Evolutionary conservation across 2,329 filamentous ascomycete genomes (phyloP), one percentile per base, ranked within the genome.

Genomic region (Scleromitrula shiraiana): DNA sequence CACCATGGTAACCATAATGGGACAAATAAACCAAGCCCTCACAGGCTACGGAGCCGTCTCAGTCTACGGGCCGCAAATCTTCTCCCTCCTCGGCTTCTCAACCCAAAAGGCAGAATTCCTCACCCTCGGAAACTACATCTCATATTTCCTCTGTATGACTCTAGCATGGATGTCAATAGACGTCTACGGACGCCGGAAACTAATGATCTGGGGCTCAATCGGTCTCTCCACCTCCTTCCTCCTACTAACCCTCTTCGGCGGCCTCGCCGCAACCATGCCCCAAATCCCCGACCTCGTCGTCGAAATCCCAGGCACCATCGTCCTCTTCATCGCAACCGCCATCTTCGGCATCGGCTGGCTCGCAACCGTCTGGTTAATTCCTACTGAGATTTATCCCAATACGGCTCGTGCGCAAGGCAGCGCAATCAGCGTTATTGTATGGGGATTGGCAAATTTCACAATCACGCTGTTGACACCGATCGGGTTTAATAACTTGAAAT

Each of bases 31-130:
- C 55, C 78, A 82, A 60, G 75, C 74, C 1, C 62, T 78, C 42
- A 77, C 74, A 0, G 74, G 74, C 7, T 79, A 78, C 46, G 76
- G 76, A 2, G 78, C 78, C 0, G 75, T 82, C 2, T 77, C 72
- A 12, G 77, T 82, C 2, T 82, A 82, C 50, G 78, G 78, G 0
- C 77, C 77, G 2, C 78, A 82, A 54, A 81, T 82, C 45, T 82
- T 82, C 59, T 71, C 78, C 53, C 71, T 82, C 8, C 71, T 82
- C 3, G 77, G 77, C 14, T 78, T 81, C 59, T 60, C 63, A 15
- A 70, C 73, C 29, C 64, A 63, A 4, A 64, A 63, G 14, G 71
- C 77, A 1, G 77, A 82, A 59, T 75, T 72, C 51, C 63, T 80
- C 12, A 81, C 77, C 0, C 69, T 79, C 38, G 76, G 69, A 23